Evolutionary conservation across 2,329 filamentous ascomycete genomes (phyloP).

Genomic region (Clonostachys chloroleuca): DNA sequence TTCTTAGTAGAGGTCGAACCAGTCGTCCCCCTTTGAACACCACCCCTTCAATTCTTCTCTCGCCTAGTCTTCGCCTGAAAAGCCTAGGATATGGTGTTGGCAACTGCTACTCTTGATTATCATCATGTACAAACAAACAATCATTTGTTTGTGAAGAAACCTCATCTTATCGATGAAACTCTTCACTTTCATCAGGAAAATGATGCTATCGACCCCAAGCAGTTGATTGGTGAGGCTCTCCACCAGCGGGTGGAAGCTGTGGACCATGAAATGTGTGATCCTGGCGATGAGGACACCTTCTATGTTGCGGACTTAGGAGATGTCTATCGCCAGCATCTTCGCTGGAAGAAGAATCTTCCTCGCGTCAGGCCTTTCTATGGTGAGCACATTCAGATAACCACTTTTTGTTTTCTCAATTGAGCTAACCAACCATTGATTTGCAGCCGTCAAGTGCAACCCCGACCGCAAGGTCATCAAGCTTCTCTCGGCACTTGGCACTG

Average conservation of each 20-base stretch:
- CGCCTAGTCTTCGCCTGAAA: constrained; percentile 10
- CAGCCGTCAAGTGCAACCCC: constrained; percentile 98
- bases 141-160: constrained; percentile 42
- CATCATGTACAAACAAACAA: constrained; percentile 42
- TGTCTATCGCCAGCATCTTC: constrained; percentile 96
- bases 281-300: constrained; percentile 95
- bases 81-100: constrained; percentile 60
- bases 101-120: constrained; percentile 54
- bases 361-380: constrained; percentile 96
- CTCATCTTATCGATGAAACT: constrained; percentile 28
- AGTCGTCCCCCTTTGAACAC: constrained; percentile 5
- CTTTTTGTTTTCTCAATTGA: not conserved
- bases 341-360: constrained; percentile 92
- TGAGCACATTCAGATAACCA: constrained; percentile 32
- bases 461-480: constrained; percentile 86
- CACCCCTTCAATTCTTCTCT: constrained; percentile 4
- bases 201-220: constrained; percentile 54
- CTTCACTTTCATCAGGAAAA: constrained; percentile 28
- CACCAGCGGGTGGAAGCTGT: constrained; percentile 80
- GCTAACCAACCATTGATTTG: not conserved
- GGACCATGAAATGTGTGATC: constrained; percentile 81
- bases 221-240: constrained; percentile 81
- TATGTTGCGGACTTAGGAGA: constrained; percentile 98
- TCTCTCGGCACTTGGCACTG: constrained; percentile 81
- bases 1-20: too few relatives aligned